These are phyloP conservation scores for Beta lomatogona DNA, from an alignment of 179 eudicot species.

Conservation along the genomic window DNA sequence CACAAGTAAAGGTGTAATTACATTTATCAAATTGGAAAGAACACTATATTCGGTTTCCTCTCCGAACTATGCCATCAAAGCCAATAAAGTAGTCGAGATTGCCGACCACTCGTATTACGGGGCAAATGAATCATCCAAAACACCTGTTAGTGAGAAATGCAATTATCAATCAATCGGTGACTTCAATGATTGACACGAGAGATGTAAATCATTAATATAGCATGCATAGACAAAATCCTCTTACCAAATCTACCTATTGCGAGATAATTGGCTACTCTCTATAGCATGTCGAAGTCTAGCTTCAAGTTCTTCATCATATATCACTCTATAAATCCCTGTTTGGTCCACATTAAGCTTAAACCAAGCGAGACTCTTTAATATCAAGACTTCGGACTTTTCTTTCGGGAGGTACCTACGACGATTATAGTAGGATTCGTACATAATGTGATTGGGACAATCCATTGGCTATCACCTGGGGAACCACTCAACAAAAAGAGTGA, in stretches of 20 bases:
- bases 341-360: slow-evolving; percentile 87
- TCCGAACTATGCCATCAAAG: slow-evolving; percentile 76
- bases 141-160: slow-evolving; percentile 52
- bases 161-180: slow-evolving; percentile 11
- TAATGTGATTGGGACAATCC: slow-evolving; percentile 91
- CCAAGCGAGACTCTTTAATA: slow-evolving; percentile 61
- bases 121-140: slow-evolving; percentile 89
- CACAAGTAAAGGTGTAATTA: slow-evolving; percentile 32
- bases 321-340: slow-evolving; percentile 88
- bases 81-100: slow-evolving; percentile 66
- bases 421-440: slow-evolving; percentile 78
- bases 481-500: slow-evolving; percentile 81
- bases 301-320: slow-evolving; percentile 77
- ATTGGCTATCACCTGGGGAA: slow-evolving; percentile 70
- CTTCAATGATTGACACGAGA: background rate
- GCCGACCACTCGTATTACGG: slow-evolving; percentile 76
- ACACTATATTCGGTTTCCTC: slow-evolving; percentile 90
- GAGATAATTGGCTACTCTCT: slow-evolving; percentile 65
- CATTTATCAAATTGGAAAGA: slow-evolving; percentile 75
- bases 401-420: slow-evolving; percentile 64
- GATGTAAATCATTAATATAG: background rate
- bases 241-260: slow-evolving; percentile 88
- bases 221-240: background rate
- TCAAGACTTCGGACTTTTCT: slow-evolving; percentile 56
- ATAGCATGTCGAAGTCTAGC: slow-evolving; percentile 77